Evolutionary conservation across 2,329 filamentous ascomycete genomes (phyloP).

Genomic region (Fusarium albidum): DNA sequence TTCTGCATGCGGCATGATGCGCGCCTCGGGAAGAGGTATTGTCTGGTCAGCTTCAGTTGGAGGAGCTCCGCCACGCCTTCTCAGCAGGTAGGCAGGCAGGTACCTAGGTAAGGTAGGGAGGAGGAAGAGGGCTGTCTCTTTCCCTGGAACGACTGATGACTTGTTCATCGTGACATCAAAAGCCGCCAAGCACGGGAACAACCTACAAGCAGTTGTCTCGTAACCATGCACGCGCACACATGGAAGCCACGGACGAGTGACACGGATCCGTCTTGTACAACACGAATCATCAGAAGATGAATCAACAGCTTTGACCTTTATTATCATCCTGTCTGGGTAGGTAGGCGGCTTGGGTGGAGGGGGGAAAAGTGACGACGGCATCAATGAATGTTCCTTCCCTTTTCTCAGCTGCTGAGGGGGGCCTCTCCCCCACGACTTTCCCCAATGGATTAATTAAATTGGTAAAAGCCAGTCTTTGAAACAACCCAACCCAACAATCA

Average conservation of each 20-base stretch:
- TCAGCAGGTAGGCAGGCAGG: no score
- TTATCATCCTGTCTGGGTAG: no score
- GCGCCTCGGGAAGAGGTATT: conserved; percentile 7
- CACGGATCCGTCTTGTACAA: conserved; percentile 18
- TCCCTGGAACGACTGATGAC: conserved; percentile 17
- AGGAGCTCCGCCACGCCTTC: conserved; percentile 6
- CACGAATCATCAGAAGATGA: not conserved
- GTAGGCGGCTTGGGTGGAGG: no score
- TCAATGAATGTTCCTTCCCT: not conserved
- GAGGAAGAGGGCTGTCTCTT: not conserved
- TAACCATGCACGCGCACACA: conserved; percentile 29
- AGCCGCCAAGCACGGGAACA: conserved; percentile 17
- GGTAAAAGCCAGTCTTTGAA: no score
- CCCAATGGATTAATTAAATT: no score
- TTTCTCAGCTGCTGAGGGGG: no score
- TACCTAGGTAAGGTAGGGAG: no score
- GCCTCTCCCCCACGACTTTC: no score
- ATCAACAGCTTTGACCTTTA: no score
- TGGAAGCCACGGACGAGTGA: conserved; percentile 21
- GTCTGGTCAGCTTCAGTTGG: not conserved
- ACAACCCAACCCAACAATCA: no score
- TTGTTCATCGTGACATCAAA: conserved; percentile 30
- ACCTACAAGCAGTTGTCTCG: conserved; percentile 19
- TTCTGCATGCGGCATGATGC: conserved; percentile 15
- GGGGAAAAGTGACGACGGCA: not conserved